Evolutionary conservation across 768 basidiomycete species (phyloP), one percentile per base, ranked within the genome.

Genomic region (Rhizopogon vesiculosus): DNA sequence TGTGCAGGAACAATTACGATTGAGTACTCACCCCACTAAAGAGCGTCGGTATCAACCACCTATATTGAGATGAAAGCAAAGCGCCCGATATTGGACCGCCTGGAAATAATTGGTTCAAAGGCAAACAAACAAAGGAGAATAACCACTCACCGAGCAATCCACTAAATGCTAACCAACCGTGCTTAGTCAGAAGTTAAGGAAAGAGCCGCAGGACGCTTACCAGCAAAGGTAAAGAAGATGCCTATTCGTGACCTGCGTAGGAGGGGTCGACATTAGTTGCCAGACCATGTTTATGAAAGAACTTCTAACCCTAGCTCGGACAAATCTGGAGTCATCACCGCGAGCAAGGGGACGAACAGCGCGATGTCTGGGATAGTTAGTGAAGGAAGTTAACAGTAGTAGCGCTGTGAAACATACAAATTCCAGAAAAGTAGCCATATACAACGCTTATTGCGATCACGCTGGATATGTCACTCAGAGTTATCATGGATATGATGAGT

Each of bases 11-110:
- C 9, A 10, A 31, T 13, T 31, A 31, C 9, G 31, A 31, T 3
- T 10, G 6, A 46, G 18, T n/a, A 58, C 67, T 28, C 61, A 75
- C 70, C 45, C 78, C 82, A 29, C 78, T 71, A 60, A 83, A 86
- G 10, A 83, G 45, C 1, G 77, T 76, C 5, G 84, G 78, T 15
- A 76, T 72, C 78, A 79, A 83, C 84, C 84, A 86, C 3, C 76
- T 65, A 60, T 78, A 83, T 3, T 70, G 67, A 9, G 64, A 49
- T 0, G 81, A 75, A 6, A 86, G 70, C 18, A 86, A 70, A 3
- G 82, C 79, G 1, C 85, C 84, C 31, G 76, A 76, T 29, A 85
- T 79, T 1, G 85, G 84, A 0, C 80, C 75, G 2, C 82, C 83
- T 78, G 50, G 7, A 38, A 45, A 48, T 16, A 22, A 64, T 62